Conservation (phyloP, 1,284 basidiomycete genomes). For the Trametes polyzona region DNA sequence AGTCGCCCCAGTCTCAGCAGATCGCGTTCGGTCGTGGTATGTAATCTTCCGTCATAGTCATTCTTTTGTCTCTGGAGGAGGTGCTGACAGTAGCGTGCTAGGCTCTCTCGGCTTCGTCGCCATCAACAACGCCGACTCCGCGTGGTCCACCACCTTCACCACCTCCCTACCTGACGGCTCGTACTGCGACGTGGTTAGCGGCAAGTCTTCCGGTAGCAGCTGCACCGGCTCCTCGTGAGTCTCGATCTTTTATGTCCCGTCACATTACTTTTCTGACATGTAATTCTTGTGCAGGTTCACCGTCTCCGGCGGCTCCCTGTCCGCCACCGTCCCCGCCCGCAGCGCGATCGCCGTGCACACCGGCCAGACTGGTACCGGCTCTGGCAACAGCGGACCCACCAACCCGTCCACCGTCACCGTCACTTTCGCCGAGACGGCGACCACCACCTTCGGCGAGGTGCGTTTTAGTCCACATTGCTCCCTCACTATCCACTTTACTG, state of each 20-base stretch:
- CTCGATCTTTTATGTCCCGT: background rate
- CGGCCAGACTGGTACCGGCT: conserved; percentile 38
- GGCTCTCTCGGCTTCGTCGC: conserved; percentile 61
- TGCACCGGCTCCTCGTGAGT: conserved; percentile 59
- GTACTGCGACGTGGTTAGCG: conserved; percentile 69
- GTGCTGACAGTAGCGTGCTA: conserved; percentile 21
- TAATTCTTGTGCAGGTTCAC: conserved; percentile 43
- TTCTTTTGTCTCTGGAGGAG: too few species aligned
- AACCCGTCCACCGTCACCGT: conserved; percentile 42
- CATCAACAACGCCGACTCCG: conserved; percentile 63
- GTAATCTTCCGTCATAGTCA: conserved; percentile 19
- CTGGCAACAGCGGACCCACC: conserved; percentile 20
- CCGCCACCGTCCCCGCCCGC: conserved; percentile 53
- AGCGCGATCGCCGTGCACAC: conserved; percentile 65
- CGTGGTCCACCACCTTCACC: conserved; percentile 57
- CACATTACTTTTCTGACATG: background rate
- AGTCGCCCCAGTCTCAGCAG: conserved; percentile 54
- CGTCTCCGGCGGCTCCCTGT: conserved; percentile 57
- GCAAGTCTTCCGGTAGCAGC: conserved; percentile 39
- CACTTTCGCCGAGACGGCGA: conserved; percentile 56
- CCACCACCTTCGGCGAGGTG: conserved; percentile 61
- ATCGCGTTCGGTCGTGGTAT: conserved; percentile 67
- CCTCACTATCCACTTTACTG: background rate
- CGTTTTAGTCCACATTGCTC: conserved; percentile 8
- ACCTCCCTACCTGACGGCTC: conserved; percentile 59